Percentiles rank a stretch among this genome's conserved stretches.
These are phyloP conservation scores for Alternaria sp. DNA, from an alignment of 2,329 filamentous ascomycete species.

Conservation along the genomic window DNA sequence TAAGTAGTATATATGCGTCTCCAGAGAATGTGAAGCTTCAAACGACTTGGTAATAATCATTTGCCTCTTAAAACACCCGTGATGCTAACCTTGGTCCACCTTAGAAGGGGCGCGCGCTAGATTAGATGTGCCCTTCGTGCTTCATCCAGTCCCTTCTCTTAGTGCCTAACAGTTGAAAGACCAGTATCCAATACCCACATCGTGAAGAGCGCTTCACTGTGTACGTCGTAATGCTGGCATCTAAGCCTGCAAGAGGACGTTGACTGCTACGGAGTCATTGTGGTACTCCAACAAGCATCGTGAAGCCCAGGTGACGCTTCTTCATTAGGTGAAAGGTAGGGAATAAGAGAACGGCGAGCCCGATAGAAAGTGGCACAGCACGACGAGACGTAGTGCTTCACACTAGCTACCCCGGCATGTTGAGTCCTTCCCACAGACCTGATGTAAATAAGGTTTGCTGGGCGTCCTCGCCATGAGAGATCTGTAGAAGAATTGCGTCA, in stretches of 20 bases:
- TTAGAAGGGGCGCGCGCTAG: neutral
- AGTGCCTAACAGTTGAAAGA: neutral
- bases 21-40: neutral
- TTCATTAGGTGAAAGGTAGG: neutral
- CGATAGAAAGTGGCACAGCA: neutral
- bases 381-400: neutral
- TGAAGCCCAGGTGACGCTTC: neutral
- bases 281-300: neutral
- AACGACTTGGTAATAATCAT: neutral
- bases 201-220: conserved; percentile 11
- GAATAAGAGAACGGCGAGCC: neutral
- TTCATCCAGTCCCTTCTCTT: neutral
- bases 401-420: neutral
- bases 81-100: neutral
- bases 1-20: neutral
- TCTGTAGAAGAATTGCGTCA: neutral
- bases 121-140: neutral
- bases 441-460: neutral
- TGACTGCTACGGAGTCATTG: neutral
- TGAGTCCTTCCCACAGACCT: neutral
- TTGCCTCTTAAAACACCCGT: neutral
- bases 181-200: neutral
- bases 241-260: conserved; percentile 6
- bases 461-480: neutral
- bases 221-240: neutral